Evolutionary conservation across 192 early-diverging fungal species (phyloP).

Genomic region (Coemansia sp.): DNA sequence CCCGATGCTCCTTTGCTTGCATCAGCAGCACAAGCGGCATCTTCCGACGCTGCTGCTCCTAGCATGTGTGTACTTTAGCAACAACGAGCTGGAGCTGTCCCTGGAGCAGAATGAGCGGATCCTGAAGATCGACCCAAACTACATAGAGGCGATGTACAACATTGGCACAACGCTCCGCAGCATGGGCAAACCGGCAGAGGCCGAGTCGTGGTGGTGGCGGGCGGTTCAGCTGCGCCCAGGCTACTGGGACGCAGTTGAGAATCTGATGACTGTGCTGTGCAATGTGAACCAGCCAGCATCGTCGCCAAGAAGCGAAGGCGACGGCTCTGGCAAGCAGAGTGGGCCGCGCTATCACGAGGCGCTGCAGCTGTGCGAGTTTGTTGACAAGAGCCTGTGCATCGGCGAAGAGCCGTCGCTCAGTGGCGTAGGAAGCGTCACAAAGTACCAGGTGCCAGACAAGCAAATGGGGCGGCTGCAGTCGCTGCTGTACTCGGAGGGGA

Average conservation of each 20-base stretch:
- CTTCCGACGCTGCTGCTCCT: slow-evolving; percentile 82
- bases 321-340: slow-evolving; percentile 7
- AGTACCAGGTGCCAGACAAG: slow-evolving; percentile 58
- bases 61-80: slow-evolving; percentile 85
- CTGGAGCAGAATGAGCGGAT: slow-evolving; percentile 82
- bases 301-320: slow-evolving; percentile 13
- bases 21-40: slow-evolving; percentile 61
- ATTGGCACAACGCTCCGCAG: slow-evolving; percentile 86
- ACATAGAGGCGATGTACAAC: slow-evolving; percentile 90
- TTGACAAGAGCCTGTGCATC: slow-evolving; percentile 64
- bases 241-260: slow-evolving; percentile 92
- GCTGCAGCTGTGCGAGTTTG: slow-evolving; percentile 76
- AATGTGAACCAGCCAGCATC: slow-evolving; percentile 14
- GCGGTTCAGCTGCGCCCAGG: slow-evolving; percentile 82
- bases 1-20: slow-evolving; percentile 55
- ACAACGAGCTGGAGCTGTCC: slow-evolving; percentile 68
- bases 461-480: slow-evolving; percentile 75
- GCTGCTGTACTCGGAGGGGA: slow-evolving; percentile 85
- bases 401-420: slow-evolving; percentile 12
- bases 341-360: slow-evolving; percentile 73
- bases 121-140: slow-evolving; percentile 76
- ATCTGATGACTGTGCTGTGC: slow-evolving; percentile 81
- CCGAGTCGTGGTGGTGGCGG: slow-evolving; percentile 81
- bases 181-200: slow-evolving; percentile 68
- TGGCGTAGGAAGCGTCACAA: slow-evolving; percentile 10